Conservation (phyloP, 2,329 filamentous ascomycete species). For the Coniochaeta pulveracea region DNA sequence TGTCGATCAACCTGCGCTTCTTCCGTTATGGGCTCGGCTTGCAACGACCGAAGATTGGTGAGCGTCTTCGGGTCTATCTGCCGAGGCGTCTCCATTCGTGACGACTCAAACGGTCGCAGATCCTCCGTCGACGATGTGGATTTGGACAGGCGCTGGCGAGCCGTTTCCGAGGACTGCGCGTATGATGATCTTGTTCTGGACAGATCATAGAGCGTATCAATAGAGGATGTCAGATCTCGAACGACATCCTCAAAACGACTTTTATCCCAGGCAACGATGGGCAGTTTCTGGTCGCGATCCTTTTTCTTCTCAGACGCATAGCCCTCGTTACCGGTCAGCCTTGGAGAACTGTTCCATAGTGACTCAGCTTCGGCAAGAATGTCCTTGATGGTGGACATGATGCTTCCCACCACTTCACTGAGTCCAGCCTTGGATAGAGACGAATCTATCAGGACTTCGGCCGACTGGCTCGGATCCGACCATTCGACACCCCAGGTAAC, state of each 20-base stretch:
- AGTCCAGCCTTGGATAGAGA: slow-evolving; percentile 62
- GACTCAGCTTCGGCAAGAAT: slow-evolving; percentile 67
- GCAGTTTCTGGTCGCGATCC: slow-evolving; percentile 37
- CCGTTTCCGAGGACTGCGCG: slow-evolving; percentile 19
- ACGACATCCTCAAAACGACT: slow-evolving; percentile 65
- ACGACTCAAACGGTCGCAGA: slow-evolving; percentile 42
- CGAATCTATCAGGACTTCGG: slow-evolving; percentile 55
- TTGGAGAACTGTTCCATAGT: slow-evolving; percentile 53
- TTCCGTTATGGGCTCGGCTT: slow-evolving; percentile 25
- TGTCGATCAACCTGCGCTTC: slow-evolving; percentile 17
- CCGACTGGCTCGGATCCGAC: slow-evolving; percentile 55
- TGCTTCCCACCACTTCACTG: slow-evolving; percentile 66
- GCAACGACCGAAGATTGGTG: slow-evolving; percentile 32
- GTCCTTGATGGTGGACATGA: slow-evolving; percentile 72
- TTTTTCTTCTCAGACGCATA: slow-evolving; percentile 18
- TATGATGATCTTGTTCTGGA: slow-evolving; percentile 51
- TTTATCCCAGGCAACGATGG: slow-evolving; percentile 55
- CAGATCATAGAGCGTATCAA: slow-evolving; percentile 70
- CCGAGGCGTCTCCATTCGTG: slow-evolving; percentile 48
- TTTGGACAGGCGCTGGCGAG: slow-evolving; percentile 22
- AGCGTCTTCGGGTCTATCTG: slow-evolving; percentile 45
- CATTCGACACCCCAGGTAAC: slow-evolving; percentile 74
- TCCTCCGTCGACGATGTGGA: slow-evolving; percentile 29
- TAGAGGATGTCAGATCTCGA: slow-evolving; percentile 62
- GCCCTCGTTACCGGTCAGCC: slow-evolving; percentile 23